These are phyloP conservation scores for Jackrogersella multiformis DNA, from an alignment of 495 filamentous ascomycete species.

Conservation along the genomic window DNA sequence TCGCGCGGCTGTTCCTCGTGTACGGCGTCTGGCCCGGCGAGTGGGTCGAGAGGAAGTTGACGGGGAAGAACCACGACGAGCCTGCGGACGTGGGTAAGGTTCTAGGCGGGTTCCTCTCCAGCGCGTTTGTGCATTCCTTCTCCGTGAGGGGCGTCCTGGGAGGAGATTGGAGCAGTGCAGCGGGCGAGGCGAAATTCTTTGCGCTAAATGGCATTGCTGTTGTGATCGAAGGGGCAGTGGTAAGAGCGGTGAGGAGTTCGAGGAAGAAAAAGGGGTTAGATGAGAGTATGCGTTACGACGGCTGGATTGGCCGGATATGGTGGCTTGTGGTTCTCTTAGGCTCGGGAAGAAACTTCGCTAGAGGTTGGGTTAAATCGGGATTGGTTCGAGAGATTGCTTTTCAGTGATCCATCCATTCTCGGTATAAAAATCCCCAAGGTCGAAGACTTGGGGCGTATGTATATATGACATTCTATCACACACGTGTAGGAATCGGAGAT, in stretches of 20 bases:
- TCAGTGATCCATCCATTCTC: conserved; percentile 1
- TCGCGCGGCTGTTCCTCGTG: conserved; percentile 35
- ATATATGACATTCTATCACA: too few relatives aligned
- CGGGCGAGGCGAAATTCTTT: conserved; percentile 32
- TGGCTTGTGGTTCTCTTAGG: conserved; percentile 28
- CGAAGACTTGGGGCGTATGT: neutral
- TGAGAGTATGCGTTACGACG: conserved; percentile 29
- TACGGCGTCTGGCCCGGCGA: conserved; percentile 39
- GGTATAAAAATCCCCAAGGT: neutral
- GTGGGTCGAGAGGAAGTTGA: conserved; percentile 28
- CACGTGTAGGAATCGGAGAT: too few relatives aligned
- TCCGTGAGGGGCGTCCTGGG: conserved; percentile 30
- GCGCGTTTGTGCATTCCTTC: conserved; percentile 33
- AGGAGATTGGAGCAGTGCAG: conserved; percentile 26
- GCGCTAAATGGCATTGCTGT: conserved; percentile 35
- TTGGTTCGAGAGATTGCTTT: conserved; percentile 32
- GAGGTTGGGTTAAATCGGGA: conserved; percentile 35
- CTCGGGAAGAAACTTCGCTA: conserved; percentile 31
- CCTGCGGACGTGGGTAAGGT: conserved; percentile 34
- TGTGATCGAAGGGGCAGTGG: conserved; percentile 22
- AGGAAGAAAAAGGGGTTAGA: conserved; percentile 15
- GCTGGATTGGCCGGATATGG: conserved; percentile 28
- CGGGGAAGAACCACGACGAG: conserved; percentile 13
- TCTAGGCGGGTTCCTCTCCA: conserved; percentile 27
- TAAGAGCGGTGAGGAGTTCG: conserved; percentile 5